phyloP scores from a whole-genome alignment of 2,329 filamentous ascomycete genomes.

The Boeremia lycopersici region DNA sequence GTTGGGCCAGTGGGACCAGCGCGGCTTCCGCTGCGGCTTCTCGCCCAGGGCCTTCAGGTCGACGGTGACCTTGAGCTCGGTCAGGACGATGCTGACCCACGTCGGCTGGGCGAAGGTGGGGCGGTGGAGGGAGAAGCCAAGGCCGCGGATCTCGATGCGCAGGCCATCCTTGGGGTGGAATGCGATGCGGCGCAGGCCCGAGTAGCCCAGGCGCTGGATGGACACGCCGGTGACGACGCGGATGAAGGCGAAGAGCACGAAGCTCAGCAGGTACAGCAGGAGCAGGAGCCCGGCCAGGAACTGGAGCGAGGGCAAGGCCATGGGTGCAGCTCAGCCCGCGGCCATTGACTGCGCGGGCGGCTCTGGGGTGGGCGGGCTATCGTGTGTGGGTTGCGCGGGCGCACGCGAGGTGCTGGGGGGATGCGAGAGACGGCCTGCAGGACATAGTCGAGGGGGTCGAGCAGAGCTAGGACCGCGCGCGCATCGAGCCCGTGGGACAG shows the following conservation, averaged over 20 bases:
- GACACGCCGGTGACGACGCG: conserved; percentile 93
- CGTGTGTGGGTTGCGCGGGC: conserved; percentile 22
- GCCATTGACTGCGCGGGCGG: conserved; percentile 26
- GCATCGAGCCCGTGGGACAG: conserved; percentile 23
- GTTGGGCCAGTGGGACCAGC: conserved; percentile 42
- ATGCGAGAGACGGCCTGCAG: conserved; percentile 24
- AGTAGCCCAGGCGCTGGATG: conserved; percentile 92
- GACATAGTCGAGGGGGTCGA: conserved; percentile 38
- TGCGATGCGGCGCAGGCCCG: conserved; percentile 86
- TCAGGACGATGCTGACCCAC: conserved; percentile 89
- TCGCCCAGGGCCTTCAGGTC: conserved; percentile 70
- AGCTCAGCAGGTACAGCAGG: conserved; percentile 86
- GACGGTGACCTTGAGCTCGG: conserved; percentile 82
- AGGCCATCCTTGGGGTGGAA: conserved; percentile 90
- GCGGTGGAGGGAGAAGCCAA: conserved; percentile 86
- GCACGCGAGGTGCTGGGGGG: conserved; percentile 38
- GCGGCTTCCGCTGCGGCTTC: conserved; percentile 39
- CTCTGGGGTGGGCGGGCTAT: conserved; percentile 17
- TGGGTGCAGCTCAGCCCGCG: conserved; percentile 35
- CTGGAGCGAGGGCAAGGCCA: conserved; percentile 58
- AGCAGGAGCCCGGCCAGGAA: conserved; percentile 87
- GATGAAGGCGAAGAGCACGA: conserved; percentile 89
- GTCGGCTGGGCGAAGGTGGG: conserved; percentile 97
- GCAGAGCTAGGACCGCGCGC: conserved; percentile 21
- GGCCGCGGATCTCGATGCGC: conserved; percentile 84